These are phyloP conservation scores for Arthrobotrys sphaeroides DNA, from an alignment of 2,329 filamentous ascomycete species.

Conservation along the genomic window DNA sequence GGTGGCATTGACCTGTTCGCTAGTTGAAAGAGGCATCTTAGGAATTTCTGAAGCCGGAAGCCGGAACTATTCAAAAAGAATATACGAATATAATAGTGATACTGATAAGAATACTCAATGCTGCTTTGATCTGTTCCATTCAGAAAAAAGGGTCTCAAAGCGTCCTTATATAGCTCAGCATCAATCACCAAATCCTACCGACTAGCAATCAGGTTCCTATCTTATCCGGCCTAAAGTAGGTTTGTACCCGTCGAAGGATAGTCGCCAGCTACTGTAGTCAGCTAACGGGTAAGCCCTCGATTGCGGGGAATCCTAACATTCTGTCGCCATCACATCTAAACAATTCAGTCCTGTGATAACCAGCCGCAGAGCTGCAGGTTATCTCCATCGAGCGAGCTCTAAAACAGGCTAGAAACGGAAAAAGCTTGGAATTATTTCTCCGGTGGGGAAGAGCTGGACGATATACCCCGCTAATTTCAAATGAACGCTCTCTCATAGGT, in stretches of 20 bases:
- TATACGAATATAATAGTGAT: background rate
- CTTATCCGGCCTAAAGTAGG: constrained; percentile 7
- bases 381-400: background rate
- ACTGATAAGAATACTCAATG: background rate
- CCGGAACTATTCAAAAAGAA: too few species aligned
- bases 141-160: background rate
- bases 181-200: background rate
- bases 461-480: constrained; percentile 18
- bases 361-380: background rate
- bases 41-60: background rate
- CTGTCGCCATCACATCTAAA: constrained; percentile 23
- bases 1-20: constrained; percentile 61
- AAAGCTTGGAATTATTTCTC: background rate
- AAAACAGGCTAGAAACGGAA: background rate
- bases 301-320: constrained; percentile 26
- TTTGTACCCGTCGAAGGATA: background rate
- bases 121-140: background rate
- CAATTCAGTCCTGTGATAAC: background rate
- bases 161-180: constrained; percentile 5
- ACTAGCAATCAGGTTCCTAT: constrained; percentile 15
- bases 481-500: constrained; percentile 31
- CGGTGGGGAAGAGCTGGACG: background rate
- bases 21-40: constrained; percentile 64
- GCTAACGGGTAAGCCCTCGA: too few species aligned
- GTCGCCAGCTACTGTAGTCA: background rate